These are phyloP conservation scores for Gracilaria domingensis DNA, from an alignment of 23 red algal genomes.

Conservation along the genomic window DNA sequence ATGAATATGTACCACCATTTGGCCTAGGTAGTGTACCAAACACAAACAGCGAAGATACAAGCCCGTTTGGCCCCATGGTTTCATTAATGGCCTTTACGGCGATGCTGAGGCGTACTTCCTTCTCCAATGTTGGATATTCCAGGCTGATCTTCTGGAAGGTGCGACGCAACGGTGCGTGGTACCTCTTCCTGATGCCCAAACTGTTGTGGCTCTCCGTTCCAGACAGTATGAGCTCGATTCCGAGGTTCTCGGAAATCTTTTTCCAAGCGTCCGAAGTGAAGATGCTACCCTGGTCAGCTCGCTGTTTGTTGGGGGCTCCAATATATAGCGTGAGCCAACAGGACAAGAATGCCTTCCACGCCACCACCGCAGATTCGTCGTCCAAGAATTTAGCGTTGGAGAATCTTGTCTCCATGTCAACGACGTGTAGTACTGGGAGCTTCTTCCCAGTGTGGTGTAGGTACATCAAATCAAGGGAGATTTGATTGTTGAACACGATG, in stretches of 20 bases:
- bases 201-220: neutral
- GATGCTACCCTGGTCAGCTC: neutral
- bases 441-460: neutral
- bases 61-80: neutral
- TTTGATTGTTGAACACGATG: neutral
- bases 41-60: neutral
- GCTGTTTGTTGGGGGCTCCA: conserved; percentile 1
- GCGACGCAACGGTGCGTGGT: neutral
- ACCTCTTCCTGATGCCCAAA: neutral
- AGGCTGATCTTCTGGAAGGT: neutral
- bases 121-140: neutral
- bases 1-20: neutral
- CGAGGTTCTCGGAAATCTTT: neutral
- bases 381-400: neutral
- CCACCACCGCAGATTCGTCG: conserved; percentile 10
- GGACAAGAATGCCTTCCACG: conserved; percentile 31
- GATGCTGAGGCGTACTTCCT: neutral
- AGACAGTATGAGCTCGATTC: neutral
- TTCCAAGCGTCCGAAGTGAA: conserved; percentile 14
- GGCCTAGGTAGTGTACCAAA: neutral
- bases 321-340: conserved; percentile 42
- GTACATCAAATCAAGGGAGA: neutral
- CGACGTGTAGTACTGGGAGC: neutral
- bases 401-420: conserved; percentile 32
- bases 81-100: conserved; percentile 9